Evolutionary conservation across 2,329 filamentous ascomycete species (phyloP), one percentile per base, ranked within the genome.

Genomic region (Cercospora citrullina): DNA sequence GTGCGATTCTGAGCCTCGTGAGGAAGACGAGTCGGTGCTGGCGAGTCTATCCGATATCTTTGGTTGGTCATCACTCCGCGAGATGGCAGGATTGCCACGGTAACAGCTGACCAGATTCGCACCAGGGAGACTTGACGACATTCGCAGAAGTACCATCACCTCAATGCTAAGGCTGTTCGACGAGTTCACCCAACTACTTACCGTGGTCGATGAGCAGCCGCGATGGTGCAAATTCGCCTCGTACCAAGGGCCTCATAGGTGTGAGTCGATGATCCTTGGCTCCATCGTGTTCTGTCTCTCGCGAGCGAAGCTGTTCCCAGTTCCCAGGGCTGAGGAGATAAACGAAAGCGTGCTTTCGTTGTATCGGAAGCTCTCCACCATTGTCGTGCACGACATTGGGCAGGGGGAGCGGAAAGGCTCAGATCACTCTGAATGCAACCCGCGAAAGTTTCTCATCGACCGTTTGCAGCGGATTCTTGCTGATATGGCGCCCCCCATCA

Each of bases 241-340:
- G 4, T 80, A 74, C 71, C 78, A 79, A 76, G 78, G 77, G 0
- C 77, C 73, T 5, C 78, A 79, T 60, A 71, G 75, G 8, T 80
- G 78, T 66, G 79, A 80, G 42, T 80, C 77, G 23, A 80, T 79
- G 77, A 79, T 80, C 8, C 71, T 80, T 0, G 77, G 78, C 7
- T 79, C 78, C 1, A 73, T 79, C 65, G 77, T 75, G 0, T 79
- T 79, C 60, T 79, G 78, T 58, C 75, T 79, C 5, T 73, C 74
- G 10, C 68, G 77, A 26, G 77, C 77, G 4, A 73, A 74, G 6
- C 73, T 79, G 3, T 80, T 77, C 77, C 78, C 77, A 2, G 45
- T 71, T 14, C 68, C 68, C 12, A 28, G 55, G 8, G n/a, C 39
- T 4, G 53, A 59, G 5, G 39, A 63, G 16, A 33, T 67, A 9